These are phyloP conservation scores for Phycomyces nitens DNA, from an alignment of 192 early-diverging fungal genomes.

Conservation along the genomic window DNA sequence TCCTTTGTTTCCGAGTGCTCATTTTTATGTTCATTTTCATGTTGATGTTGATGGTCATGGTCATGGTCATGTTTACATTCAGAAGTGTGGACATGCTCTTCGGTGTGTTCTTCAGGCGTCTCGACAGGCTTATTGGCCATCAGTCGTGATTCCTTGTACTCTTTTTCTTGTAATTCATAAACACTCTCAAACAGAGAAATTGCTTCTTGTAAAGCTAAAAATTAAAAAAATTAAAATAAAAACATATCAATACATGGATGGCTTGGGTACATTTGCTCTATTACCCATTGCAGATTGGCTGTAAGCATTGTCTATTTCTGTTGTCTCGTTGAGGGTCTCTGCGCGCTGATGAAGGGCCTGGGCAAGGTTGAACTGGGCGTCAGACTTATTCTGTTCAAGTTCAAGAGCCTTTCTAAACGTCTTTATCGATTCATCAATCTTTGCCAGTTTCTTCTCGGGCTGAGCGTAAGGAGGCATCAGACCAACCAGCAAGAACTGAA, in stretches of 20 bases:
- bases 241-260: background rate
- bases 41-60: no score
- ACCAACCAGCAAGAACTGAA: slow-evolving; percentile 54
- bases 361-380: slow-evolving; percentile 65
- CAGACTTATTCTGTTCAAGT: slow-evolving; percentile 52
- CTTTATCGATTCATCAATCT: slow-evolving; percentile 52
- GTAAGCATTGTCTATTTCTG: slow-evolving; percentile 47
- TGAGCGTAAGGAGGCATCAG: slow-evolving; percentile 46
- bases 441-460: slow-evolving; percentile 34
- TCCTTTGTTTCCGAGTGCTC: background rate
- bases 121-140: background rate
- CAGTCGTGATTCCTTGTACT: slow-evolving; percentile 21
- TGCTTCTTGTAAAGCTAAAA: slow-evolving; percentile 45
- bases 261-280: background rate
- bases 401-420: slow-evolving; percentile 46
- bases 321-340: slow-evolving; percentile 48
- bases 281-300: slow-evolving; percentile 35
- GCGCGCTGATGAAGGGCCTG: slow-evolving; percentile 60
- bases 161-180: slow-evolving; percentile 46
- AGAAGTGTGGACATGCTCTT: background rate
- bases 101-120: background rate
- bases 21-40: no score
- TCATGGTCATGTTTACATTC: background rate
- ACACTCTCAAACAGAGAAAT: slow-evolving; percentile 46
- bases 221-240: background rate